Evolutionary conservation across 163 green algal species (phyloP), one percentile per base, ranked within the genome.

Genomic region (Scenedesmus sp.): DNA sequence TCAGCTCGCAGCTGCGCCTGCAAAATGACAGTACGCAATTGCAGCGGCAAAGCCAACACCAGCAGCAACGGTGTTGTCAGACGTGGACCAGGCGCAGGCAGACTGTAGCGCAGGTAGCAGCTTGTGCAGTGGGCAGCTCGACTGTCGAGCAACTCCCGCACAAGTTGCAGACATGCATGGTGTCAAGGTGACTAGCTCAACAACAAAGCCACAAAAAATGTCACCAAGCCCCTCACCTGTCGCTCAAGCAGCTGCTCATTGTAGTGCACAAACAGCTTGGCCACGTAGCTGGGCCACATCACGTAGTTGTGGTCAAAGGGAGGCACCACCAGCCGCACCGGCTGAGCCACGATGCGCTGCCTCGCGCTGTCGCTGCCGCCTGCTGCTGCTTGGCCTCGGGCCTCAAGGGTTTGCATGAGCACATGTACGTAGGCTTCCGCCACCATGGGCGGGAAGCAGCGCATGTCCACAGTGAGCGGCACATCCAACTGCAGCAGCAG

Each of bases 261-360:
- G 88, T 94, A 94, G 89, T 93, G 94, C 57, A 91, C 79, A 54
- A 89, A 92, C 5, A 92, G 16, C 83, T 94, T 93, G 13, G 94
- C 87, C 64, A 93, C 73, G 77, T 94, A 95, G 52, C 62, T 91
- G 3, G 94, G 94, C 92, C 92, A 96, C 82, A 94, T 93, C 55
- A 94, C 88, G 59, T 92, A 91, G 90, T 96, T 93, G 23, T 86
- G 90, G 85, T 96, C 92, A 76, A 94, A 96, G 4, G 92, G 88
- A 5, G 94, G 94, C 8, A 96, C 94, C 52, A 96, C 55, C 67
- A 95, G 64, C 26, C 85, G 66, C 66, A 95, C 82, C 26, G 91
- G 88, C 46, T 95, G 93, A 70, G 94, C 85, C 2, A 92, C 60
- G 23, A 79, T n/a, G 6, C n/a, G 60, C 2, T 56, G 73, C 10